Evolutionary conservation across 192 early-diverging fungal genomes (phyloP).

Genomic region (Coemansia sp.): DNA sequence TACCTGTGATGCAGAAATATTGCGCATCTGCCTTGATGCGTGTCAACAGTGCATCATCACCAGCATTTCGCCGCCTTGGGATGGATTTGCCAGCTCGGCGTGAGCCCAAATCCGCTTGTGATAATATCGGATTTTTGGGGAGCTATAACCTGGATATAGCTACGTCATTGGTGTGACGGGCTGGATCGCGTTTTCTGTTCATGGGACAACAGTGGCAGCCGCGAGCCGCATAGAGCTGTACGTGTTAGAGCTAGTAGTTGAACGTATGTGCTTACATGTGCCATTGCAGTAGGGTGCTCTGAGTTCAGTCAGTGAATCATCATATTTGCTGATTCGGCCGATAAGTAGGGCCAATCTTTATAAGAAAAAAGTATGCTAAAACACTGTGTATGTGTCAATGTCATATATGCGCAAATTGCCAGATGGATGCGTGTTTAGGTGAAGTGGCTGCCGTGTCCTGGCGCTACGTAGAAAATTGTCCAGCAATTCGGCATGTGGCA

Average conservation of each 20-base stretch:
- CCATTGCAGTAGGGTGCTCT: neutral
- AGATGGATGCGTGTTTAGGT: neutral
- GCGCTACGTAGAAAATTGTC: neutral
- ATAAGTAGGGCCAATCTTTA: too few species aligned
- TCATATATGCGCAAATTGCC: neutral
- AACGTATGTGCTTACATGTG: neutral
- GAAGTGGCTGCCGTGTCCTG: neutral
- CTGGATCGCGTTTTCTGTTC: neutral
- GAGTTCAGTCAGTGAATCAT: neutral
- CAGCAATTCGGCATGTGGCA: neutral
- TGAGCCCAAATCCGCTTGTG: neutral
- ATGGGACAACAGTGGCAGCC: neutral
- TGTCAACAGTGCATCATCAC: neutral
- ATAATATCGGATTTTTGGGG: conserved; percentile 1
- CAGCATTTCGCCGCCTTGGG: neutral
- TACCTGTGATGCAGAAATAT: conserved; percentile 1
- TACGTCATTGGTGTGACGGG: neutral
- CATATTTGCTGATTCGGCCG: neutral
- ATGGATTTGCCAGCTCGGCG: neutral
- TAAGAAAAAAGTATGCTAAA: neutral
- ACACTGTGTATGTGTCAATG: neutral
- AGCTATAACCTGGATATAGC: neutral
- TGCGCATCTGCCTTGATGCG: neutral
- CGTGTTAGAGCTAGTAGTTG: neutral
- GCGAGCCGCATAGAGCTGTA: neutral